These are phyloP conservation scores for Microglena sp. DNA, from an alignment of 139 green algal species.

Conservation along the genomic window DNA sequence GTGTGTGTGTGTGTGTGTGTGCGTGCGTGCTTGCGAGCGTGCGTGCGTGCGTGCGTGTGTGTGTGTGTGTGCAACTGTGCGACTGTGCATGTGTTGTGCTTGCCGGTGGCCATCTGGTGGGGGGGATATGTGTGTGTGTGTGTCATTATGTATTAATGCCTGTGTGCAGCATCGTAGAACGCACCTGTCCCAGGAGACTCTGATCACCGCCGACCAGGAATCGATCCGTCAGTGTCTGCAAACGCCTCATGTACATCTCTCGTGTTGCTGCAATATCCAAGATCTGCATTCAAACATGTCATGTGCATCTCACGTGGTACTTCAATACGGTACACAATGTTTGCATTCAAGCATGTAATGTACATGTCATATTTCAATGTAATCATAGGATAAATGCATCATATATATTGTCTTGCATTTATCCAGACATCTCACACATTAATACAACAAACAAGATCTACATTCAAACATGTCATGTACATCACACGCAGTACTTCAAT, in stretches of 20 bases:
- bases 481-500: too few species aligned
- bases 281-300: too few species aligned
- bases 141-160: neutral
- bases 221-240: slow-evolving; percentile 70
- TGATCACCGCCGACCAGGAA: slow-evolving; percentile 34
- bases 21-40: neutral
- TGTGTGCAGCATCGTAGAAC: neutral
- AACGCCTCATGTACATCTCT: slow-evolving; percentile 74
- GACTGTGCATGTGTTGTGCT: neutral
- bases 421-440: too few species aligned
- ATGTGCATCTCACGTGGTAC: too few species aligned
- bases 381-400: too few species aligned
- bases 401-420: too few species aligned
- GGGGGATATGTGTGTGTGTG: neutral
- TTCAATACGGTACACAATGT: too few species aligned
- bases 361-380: too few species aligned
- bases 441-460: too few species aligned
- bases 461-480: too few species aligned
- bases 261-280: slow-evolving; percentile 52
- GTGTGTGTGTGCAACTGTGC: neutral
- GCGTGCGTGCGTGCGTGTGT: neutral
- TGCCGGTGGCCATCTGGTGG: neutral
- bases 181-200: slow-evolving; percentile 24
- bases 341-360: too few species aligned
- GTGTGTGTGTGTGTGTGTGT: neutral